These are phyloP conservation scores for Colletotrichum spinosum DNA, from an alignment of 2,329 filamentous ascomycete species.

Conservation along the genomic window DNA sequence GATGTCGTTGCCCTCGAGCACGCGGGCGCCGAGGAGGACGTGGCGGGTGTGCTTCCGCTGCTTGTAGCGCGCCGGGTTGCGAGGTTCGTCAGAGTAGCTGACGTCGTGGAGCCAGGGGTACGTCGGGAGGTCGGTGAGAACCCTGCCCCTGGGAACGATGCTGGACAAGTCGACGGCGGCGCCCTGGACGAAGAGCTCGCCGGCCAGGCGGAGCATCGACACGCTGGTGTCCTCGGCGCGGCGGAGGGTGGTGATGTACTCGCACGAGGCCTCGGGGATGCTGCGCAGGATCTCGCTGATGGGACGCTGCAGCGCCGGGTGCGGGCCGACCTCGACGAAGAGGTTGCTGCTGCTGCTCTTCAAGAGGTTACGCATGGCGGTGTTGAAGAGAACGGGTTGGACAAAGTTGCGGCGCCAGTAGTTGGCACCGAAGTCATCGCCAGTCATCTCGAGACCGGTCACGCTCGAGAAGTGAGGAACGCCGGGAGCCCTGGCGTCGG, in stretches of 20 bases:
- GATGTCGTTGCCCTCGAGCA: constrained; percentile 25
- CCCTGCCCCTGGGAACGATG: constrained; percentile 12
- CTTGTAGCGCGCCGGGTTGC: constrained; percentile 13
- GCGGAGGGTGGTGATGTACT: constrained; percentile 59
- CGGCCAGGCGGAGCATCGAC: constrained; percentile 56
- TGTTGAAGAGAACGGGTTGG: constrained; percentile 56
- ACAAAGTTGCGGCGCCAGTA: constrained; percentile 60
- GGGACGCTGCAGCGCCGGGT: constrained; percentile 39
- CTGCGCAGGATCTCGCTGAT: constrained; percentile 49
- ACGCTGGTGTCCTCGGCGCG: constrained; percentile 62
- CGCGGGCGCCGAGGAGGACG: constrained; percentile 17
- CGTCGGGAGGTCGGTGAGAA: constrained; percentile 14
- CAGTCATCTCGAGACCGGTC: constrained; percentile 42
- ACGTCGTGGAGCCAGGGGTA: constrained; percentile 29
- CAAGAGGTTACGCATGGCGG: constrained; percentile 45
- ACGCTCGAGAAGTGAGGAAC: constrained; percentile 42
- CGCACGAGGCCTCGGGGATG: constrained; percentile 28
- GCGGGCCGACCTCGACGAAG: constrained; percentile 41
- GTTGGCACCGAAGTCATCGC: constrained; percentile 7
- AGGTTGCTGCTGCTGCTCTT: constrained; percentile 24
- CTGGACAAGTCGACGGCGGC: constrained; percentile 51
- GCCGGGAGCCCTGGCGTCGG: constrained; percentile 4
- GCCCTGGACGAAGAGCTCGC: constrained; percentile 57
- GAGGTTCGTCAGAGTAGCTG: constrained; percentile 21
- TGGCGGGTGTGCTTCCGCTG: constrained; percentile 21